Base-by-base conservation (phyloP, 805 yeast species). In the Danielozyma ontarioensis region DNA sequence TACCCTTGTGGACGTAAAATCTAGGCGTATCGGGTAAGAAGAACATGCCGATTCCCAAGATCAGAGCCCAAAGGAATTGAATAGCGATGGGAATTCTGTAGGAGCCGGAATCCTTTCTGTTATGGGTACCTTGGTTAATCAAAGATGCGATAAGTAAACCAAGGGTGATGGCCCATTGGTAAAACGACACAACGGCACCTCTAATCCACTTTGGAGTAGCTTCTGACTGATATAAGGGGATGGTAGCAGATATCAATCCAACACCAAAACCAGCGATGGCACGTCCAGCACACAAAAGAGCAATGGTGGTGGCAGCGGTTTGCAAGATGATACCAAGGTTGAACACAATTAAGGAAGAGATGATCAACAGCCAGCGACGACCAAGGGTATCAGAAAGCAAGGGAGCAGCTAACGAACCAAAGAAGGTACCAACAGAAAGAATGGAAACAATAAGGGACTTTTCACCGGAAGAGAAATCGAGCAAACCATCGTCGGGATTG, bases 81-180 rank as follows among this genome's bases (percentile, higher is more conserved):
- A 64, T 40, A 11, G 65, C 66, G 45, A 64, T 49, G 16, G 69
- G 69, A 32, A 64, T 58, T 53, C 70, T 59, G 58, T 64, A 64
- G 15, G 64, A 57, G 13, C 64, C 64, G 29, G 63, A 40, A 34
- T 59, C 59, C 33, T 51, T 46, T 45, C 57, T 52, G 29, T 49
- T 42, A 41, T 55, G 55, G 24, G 63, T 51, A 25, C 56, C 66
- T 39, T 61, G 58, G 51, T 59, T 60, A 33, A 63, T 57, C 42
- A 58, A 48, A 21, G 64, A 54, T 13, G 68, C 65, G 36, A 64
- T 51, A 29, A 62, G 51, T 24, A 59, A 50, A 37, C 68, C 68
- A 32, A 59, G 48, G 33, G 70, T 64, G 33, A 63, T 61, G 32
- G 64, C 64, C 51, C 57, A 58, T 37, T 62, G 68, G 45, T 63